Percentiles rank a stretch among this genome's conserved stretches.
Evolutionary conservation across 768 basidiomycete genomes (phyloP).

Genomic region (Lactifluus volemus): DNA sequence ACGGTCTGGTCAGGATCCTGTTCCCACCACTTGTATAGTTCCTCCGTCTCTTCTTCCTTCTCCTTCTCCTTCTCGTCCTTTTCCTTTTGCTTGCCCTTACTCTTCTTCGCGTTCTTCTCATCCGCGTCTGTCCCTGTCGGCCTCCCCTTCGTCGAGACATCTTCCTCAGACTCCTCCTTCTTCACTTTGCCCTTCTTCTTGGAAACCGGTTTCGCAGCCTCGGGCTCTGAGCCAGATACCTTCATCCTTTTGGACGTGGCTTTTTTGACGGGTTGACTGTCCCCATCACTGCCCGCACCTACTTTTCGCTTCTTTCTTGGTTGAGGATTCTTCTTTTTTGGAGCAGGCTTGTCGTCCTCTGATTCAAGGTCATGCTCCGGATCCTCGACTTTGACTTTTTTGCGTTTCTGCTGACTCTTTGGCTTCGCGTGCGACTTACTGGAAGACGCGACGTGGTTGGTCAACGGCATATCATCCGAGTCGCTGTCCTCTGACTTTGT

Average conservation of each 20-base stretch:
- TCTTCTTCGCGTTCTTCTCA: slow-evolving; percentile 28
- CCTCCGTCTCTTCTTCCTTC: slow-evolving; percentile 57
- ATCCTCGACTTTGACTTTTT: slow-evolving; percentile 34
- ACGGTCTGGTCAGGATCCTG: slow-evolving; percentile 37
- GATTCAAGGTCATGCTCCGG: slow-evolving; percentile 24
- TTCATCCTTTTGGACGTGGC: slow-evolving; percentile 38
- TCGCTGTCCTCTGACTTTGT: slow-evolving; percentile 29
- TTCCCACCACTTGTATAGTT: slow-evolving; percentile 86
- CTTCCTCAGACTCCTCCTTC: slow-evolving; percentile 33
- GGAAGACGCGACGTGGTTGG: slow-evolving; percentile 15
- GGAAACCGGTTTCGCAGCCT: slow-evolving; percentile 32
- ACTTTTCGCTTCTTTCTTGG: slow-evolving; percentile 28
- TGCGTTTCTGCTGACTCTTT: slow-evolving; percentile 38
- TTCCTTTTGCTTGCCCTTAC: slow-evolving; percentile 46
- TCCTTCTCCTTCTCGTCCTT: slow-evolving; percentile 34
- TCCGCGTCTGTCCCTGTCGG: slow-evolving; percentile 5
- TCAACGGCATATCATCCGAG: slow-evolving; percentile 35
- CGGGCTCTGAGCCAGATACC: slow-evolving; percentile 39
- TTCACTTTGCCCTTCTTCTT: slow-evolving; percentile 37
- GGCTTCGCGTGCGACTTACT: slow-evolving; percentile 30
- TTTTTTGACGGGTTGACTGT: slow-evolving; percentile 29
- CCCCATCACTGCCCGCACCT: slow-evolving; percentile 48
- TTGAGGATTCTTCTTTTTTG: slow-evolving; percentile 22
- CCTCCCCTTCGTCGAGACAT: slow-evolving; percentile 34
- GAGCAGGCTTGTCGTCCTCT: slow-evolving; percentile 28